Evolutionary conservation across 148 eudicot species (phyloP), one percentile per base, ranked within the genome.

Genomic region (Euryodendron excelsum): DNA sequence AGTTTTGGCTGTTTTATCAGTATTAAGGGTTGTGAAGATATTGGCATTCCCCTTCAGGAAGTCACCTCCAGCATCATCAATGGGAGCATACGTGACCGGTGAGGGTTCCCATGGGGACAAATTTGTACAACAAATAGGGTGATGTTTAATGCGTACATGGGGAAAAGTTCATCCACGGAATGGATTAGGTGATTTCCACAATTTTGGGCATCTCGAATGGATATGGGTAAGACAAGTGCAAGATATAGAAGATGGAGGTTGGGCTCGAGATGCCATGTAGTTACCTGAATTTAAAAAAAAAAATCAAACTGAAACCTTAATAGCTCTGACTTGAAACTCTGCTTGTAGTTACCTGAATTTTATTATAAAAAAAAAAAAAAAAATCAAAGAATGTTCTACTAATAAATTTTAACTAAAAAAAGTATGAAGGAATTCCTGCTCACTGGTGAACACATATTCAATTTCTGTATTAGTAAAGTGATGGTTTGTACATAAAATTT

Each of bases 31-130:
- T 44, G 86, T 90, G 62, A 96, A 96, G 68, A 93, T 88, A 78
- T 83, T 86, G 60, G 84, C 13, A 56, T 89, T 75, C 39, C 58
- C 81, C 74, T 88, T 85, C 2, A 86, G 71, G 77, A 86, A 72
- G 28, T 89, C 84, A 39, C 77, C 86, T 47, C 82, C 84, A 48
- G 79, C 75, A 37, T 89, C 92, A 73, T 91, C 89, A 11, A 81
- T 72, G 15, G 89, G 87, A 69, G 92, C 84, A 72, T 90, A 93
- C 48, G 86, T 83, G 74, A 86, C 75, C 20, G 94, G 89, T 27
- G 88, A 79, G n/a, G 99, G 90, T 85, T 96, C 98, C 93, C 96
- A 93, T 70, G 89, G 88, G 5, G 91, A 72, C 78, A 78, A 56
- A 53, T 86, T 93, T 70, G 92, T 77, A 84, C 90, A 90, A 79